Base-by-base conservation (phyloP, 2,329 filamentous ascomycete species). In the Colletotrichum phormii region DNA sequence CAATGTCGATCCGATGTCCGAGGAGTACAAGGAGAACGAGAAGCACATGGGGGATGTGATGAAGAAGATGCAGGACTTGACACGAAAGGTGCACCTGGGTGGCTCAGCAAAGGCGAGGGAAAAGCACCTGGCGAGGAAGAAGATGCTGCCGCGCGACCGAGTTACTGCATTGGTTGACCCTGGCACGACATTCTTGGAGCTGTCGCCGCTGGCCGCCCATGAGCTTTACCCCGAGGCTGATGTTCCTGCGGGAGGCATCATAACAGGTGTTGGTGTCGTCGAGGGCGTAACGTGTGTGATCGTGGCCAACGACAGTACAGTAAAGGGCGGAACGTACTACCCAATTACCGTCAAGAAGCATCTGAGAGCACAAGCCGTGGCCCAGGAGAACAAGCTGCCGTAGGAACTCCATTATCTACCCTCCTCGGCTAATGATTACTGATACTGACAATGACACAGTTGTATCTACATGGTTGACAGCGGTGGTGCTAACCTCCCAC, bases 311-410 rank as follows among this genome's bases (percentile, higher is more conserved):
- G 96, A 98, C 81, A 97, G 94, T 85, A 98, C 96, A 22, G 96
- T 98, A 79, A 99, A 98, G 85, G 96, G 96, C 64, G 96, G 96
- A 29, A 97, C 96, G 1, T 99, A 99, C 84, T 98, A 96, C 80
- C 96, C 96, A 1, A 95, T 98, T 77, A 99, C 96, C 0, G 94
- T 98, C 72, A 98, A 98, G 86, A 99, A 99, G 87, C 97, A 98
- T 82, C 87, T 98, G 18, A 91, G 96, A 74, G 96, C 96, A 5
- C 97, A 99, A 82, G 92, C 93, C 33, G 93, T 98, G 75, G 96
- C 96, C 0, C 90, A 94, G 76, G 94, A 98, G 81, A 98, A 98
- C 82, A 92, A 89, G 57, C 82, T 92, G 53, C 90, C 90, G 90
- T 92, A 81, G 79, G 88, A n/a, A 2, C 12, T 7, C 18, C 24